Percentiles rank a stretch among this genome's conserved stretches.
These are phyloP conservation scores for Cyberlindnera subsufficiens DNA, from an alignment of 805 yeast species.

Conservation along the genomic window DNA sequence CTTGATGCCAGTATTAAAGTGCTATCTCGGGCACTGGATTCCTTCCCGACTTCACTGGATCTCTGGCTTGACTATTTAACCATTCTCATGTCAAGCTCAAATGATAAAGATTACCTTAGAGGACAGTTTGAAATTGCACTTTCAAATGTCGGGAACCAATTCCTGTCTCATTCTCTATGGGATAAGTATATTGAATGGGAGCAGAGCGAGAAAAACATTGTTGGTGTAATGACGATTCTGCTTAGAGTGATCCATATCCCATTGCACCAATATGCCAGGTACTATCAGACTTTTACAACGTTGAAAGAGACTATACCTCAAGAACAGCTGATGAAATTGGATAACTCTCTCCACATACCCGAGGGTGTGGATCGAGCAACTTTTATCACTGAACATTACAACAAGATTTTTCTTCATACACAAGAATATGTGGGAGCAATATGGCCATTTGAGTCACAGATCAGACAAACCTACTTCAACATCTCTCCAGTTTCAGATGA, in stretches of 20 bases:
- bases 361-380: slow-evolving; percentile 17
- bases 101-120: slow-evolving; percentile 30
- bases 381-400: slow-evolving; percentile 10
- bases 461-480: slow-evolving; percentile 55
- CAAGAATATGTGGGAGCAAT: slow-evolving; percentile 27
- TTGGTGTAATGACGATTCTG: slow-evolving; percentile 36
- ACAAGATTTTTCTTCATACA: slow-evolving; percentile 12
- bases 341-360: slow-evolving; percentile 16
- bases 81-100: slow-evolving; percentile 40
- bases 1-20: slow-evolving; percentile 41
- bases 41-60: slow-evolving; percentile 54
- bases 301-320: slow-evolving; percentile 17
- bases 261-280: slow-evolving; percentile 80
- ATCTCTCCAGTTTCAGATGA: slow-evolving; percentile 37
- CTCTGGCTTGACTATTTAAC: slow-evolving; percentile 64
- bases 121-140: slow-evolving; percentile 44
- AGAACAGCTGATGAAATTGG: slow-evolving; percentile 11
- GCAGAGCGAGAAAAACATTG: slow-evolving; percentile 30
- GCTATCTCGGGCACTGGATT: slow-evolving; percentile 37
- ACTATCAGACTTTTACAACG: slow-evolving; percentile 45
- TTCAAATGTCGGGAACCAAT: slow-evolving; percentile 57
- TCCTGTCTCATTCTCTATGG: slow-evolving; percentile 79
- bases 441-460: slow-evolving; percentile 68
- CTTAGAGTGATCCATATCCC: slow-evolving; percentile 52
- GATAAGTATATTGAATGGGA: slow-evolving; percentile 67